These are phyloP conservation scores for Salix koriyanagi DNA, from an alignment of 345 rosid species.

Conservation along the genomic window DNA sequence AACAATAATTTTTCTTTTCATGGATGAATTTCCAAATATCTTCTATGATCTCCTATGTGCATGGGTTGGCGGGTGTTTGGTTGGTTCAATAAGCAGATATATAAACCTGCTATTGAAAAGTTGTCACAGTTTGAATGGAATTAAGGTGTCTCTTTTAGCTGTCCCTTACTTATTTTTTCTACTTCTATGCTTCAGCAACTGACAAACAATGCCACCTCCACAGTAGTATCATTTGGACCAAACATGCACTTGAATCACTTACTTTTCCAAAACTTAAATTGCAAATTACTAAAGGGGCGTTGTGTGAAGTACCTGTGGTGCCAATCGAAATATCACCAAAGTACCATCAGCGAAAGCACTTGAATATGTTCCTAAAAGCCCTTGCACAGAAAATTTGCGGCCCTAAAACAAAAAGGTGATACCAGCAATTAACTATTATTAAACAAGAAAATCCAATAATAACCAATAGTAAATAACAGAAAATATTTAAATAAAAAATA, in stretches of 20 bases:
- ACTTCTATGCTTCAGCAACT: background rate
- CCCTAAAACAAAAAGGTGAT: constrained; percentile 45
- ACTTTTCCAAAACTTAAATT: background rate
- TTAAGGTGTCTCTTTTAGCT: background rate
- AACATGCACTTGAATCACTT: background rate
- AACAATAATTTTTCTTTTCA: background rate
- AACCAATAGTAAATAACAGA: background rate
- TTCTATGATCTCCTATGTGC: background rate
- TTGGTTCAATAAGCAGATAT: background rate
- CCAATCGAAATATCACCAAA: constrained; percentile 82
- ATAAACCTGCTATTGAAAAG: background rate
- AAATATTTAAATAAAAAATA: background rate
- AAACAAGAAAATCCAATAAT: constrained; percentile 1
- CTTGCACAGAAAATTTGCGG: constrained; percentile 75
- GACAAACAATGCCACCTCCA: background rate
- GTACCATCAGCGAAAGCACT: constrained; percentile 58
- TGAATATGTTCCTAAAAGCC: constrained; percentile 68
- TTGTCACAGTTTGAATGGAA: background rate
- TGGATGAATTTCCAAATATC: background rate
- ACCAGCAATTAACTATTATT: background rate
- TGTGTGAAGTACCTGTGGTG: constrained; percentile 65
- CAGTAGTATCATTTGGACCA: background rate
- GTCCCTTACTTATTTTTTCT: background rate
- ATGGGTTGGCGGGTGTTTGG: background rate
- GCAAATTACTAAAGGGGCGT: background rate